Evolutionary conservation across 2,329 filamentous ascomycete genomes (phyloP).

Genomic region (Colletotrichum tofieldiae): DNA sequence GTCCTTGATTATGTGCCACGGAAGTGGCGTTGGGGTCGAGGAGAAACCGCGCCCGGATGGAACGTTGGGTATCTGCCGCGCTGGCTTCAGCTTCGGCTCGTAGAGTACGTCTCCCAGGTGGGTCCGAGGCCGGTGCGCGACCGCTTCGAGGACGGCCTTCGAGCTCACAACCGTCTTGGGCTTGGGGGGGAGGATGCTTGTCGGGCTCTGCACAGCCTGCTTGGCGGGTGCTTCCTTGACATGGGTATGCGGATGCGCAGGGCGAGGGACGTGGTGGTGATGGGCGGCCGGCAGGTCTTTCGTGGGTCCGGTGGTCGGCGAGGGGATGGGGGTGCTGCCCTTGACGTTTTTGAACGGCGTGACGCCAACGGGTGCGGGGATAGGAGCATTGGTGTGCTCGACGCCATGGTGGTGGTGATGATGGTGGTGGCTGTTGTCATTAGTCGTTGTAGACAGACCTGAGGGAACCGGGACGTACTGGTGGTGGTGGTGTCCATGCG

Average conservation of each 20-base stretch:
- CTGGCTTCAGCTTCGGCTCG: constrained; percentile 74
- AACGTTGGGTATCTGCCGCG: constrained; percentile 60
- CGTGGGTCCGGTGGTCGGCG: constrained; percentile 56
- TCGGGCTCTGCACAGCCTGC: constrained; percentile 53
- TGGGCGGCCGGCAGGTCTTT: constrained; percentile 60
- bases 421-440: constrained; percentile 64
- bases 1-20: constrained; percentile 78
- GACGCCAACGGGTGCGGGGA: constrained; percentile 58
- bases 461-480: constrained; percentile 65
- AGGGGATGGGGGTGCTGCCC: constrained; percentile 60
- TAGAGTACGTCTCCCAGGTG: constrained; percentile 92
- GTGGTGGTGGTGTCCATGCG: constrained; percentile 76
- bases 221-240: constrained; percentile 46
- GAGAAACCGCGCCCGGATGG: constrained; percentile 61
- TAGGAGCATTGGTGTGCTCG: constrained; percentile 60
- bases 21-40: constrained; percentile 79
- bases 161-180: constrained; percentile 78
- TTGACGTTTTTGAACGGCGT: constrained; percentile 67
- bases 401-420: constrained; percentile 72
- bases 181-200: constrained; percentile 68
- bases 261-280: constrained; percentile 62
- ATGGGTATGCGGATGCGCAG: constrained; percentile 46
- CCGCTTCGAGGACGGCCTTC: constrained; percentile 79
- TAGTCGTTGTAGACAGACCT: constrained; percentile 47
- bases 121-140: constrained; percentile 78